Percentiles rank a stretch among this genome's conserved stretches.
phyloP scores from a whole-genome alignment of 1,139 yeast species.

The Saccharomyces hybrid region DNA sequence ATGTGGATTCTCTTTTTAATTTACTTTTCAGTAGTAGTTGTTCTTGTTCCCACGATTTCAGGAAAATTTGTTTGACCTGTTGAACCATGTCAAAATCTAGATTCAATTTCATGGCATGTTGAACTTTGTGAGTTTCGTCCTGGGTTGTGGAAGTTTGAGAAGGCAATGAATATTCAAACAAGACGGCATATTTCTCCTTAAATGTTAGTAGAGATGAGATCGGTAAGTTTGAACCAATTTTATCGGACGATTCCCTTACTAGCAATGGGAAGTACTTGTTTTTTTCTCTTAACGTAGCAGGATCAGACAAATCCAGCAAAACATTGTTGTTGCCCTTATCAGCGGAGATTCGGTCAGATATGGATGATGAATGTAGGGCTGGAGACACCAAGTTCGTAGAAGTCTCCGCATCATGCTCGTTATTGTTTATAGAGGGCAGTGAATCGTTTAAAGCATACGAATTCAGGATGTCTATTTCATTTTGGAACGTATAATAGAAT shows the following conservation, averaged over 20 bases:
- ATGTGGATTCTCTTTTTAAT: conserved; percentile 8
- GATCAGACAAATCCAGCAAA: conserved; percentile 15
- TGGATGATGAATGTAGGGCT: conserved; percentile 1
- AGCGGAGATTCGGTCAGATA: background rate
- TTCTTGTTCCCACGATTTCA: conserved; percentile 20
- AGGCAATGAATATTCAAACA: conserved; percentile 31
- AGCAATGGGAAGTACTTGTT: conserved; percentile 35
- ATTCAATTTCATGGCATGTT: conserved; percentile 21
- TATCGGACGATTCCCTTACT: conserved; percentile 8
- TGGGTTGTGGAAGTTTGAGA: conserved; percentile 15
- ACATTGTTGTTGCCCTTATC: conserved; percentile 1
- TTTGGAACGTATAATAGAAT: conserved; percentile 32
- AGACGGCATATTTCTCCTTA: conserved; percentile 29
- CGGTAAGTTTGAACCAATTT: conserved; percentile 7
- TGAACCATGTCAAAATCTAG: conserved; percentile 26
- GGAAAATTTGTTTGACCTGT: conserved; percentile 10
- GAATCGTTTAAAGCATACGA: conserved; percentile 31
- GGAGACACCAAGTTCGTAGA: background rate
- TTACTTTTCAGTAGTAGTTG: conserved; percentile 4
- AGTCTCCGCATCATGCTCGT: conserved; percentile 3
- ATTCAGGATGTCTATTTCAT: conserved; percentile 32
- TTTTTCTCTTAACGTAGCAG: conserved; percentile 28
- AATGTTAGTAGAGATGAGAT: conserved; percentile 17
- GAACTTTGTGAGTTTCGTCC: conserved; percentile 22
- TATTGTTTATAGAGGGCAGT: conserved; percentile 25